Evolutionary conservation across 306 rosid genomes (phyloP).

Genomic region (Cucumis hystrix): DNA sequence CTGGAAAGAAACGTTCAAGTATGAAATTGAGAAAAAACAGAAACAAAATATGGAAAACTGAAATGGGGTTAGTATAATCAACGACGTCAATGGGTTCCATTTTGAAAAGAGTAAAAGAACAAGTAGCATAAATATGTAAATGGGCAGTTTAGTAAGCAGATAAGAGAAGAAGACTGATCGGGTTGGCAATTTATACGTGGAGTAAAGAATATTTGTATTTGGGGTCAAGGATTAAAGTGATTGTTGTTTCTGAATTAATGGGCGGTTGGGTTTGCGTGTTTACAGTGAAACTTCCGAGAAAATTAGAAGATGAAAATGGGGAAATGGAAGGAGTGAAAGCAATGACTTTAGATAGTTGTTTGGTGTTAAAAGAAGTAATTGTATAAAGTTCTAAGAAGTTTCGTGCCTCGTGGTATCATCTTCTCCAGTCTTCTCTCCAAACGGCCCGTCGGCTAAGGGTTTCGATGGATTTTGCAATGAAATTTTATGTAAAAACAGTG

Average conservation of each 20-base stretch:
- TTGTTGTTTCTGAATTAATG: not conserved
- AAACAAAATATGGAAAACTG: not conserved
- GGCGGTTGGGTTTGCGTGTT: not conserved
- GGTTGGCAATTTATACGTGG: not conserved
- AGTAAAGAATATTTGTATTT: no score
- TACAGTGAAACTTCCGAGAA: not conserved
- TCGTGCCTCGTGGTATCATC: not conserved
- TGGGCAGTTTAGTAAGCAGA: not conserved
- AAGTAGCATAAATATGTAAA: not conserved
- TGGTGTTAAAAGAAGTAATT: not conserved
- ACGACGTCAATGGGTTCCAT: not conserved
- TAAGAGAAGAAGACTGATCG: not conserved
- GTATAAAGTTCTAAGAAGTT: not conserved
- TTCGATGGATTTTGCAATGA: not conserved
- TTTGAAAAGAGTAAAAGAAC: not conserved
- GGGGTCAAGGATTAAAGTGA: not conserved
- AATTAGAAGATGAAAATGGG: not conserved
- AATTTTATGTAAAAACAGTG: not conserved
- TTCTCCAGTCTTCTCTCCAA: not conserved
- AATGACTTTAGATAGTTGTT: not conserved
- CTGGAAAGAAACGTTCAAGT: constrained; percentile 1
- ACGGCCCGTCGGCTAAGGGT: not conserved
- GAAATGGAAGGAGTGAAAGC: not conserved
- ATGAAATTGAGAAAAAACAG: not conserved
- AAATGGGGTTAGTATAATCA: not conserved